Percentiles rank a stretch among this genome's conserved stretches.
These are phyloP conservation scores for Aspergillus sp. DNA, from an alignment of 2,329 filamentous ascomycete species.

Conservation along the genomic window DNA sequence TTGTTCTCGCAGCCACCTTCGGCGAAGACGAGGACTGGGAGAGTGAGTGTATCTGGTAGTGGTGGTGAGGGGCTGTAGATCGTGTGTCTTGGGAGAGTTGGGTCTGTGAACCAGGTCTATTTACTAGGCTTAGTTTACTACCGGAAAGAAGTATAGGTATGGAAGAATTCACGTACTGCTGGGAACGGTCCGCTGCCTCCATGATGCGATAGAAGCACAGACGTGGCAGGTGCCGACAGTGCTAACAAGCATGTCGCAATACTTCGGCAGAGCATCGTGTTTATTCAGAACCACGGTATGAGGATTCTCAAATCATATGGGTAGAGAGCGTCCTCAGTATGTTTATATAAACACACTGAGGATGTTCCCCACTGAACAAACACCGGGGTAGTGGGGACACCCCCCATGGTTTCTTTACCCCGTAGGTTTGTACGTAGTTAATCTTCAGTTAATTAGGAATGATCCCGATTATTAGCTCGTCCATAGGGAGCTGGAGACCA, in stretches of 20 bases:
- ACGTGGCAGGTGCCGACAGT: neutral
- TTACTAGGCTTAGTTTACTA: too few relatives aligned
- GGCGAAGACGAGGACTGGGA: slow-evolving; percentile 9
- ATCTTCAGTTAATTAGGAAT: too few relatives aligned
- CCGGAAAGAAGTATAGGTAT: neutral
- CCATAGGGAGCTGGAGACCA: too few relatives aligned
- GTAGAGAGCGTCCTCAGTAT: too few relatives aligned
- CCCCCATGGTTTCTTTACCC: too few relatives aligned
- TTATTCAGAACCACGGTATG: neutral
- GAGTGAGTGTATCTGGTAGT: neutral
- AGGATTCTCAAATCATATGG: too few relatives aligned
- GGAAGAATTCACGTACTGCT: neutral
- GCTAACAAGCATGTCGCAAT: neutral
- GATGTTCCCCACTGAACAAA: too few relatives aligned
- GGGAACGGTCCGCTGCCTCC: neutral
- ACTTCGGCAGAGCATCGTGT: neutral
- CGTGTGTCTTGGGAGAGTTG: neutral
- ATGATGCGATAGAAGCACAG: neutral
- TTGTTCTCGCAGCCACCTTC: slow-evolving; percentile 5
- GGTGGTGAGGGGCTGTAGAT: slow-evolving; percentile 1
- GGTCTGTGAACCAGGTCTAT: neutral
- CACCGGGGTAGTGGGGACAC: too few relatives aligned
- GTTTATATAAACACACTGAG: too few relatives aligned
- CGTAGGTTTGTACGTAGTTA: too few relatives aligned
- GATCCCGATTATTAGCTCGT: too few relatives aligned